Evolutionary conservation across 2,329 filamentous ascomycete genomes (phyloP).

Genomic region (Calcarisporium arbuscula): DNA sequence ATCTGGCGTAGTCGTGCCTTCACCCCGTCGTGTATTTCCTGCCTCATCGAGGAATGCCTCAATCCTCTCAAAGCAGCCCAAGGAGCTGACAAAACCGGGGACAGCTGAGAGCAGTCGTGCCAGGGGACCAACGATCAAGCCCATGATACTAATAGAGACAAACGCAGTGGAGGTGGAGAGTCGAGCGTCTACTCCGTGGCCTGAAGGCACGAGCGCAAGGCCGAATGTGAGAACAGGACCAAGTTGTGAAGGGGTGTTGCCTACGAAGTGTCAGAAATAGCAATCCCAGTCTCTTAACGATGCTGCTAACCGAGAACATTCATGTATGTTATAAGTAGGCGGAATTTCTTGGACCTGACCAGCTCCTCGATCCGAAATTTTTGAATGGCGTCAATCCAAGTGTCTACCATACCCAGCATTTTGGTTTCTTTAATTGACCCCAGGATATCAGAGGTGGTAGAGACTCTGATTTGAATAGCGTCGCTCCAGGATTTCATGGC

Average conservation of each 20-base stretch:
- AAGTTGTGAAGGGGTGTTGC: conserved; percentile 7
- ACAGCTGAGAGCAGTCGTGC: conserved; percentile 14
- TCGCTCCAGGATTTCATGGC: conserved; percentile 17
- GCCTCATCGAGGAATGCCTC: conserved; percentile 8
- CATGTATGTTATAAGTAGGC: conserved; percentile 14
- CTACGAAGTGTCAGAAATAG: no score
- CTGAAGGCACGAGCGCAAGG: conserved; percentile 11
- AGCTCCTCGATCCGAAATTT: conserved; percentile 11
- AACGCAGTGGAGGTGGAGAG: conserved; percentile 12
- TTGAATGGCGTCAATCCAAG: conserved; percentile 13
- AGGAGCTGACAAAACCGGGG: conserved; percentile 14
- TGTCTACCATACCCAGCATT: conserved; percentile 21
- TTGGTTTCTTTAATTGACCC: conserved; percentile 24
- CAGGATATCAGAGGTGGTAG: conserved; percentile 20
- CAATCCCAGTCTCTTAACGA: conserved; percentile 6
- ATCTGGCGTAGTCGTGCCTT: no score
- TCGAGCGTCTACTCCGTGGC: background rate
- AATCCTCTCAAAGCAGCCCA: conserved; percentile 18
- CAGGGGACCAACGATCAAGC: conserved; percentile 14
- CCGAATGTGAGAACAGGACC: conserved; percentile 15
- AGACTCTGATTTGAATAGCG: conserved; percentile 21
- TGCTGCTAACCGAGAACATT: conserved; percentile 13
- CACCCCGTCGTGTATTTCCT: no score
- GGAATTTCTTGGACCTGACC: conserved; percentile 13
- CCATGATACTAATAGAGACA: conserved; percentile 18